Base-by-base conservation (phyloP, 1,284 basidiomycete genomes). In the Trametes sp. region DNA sequence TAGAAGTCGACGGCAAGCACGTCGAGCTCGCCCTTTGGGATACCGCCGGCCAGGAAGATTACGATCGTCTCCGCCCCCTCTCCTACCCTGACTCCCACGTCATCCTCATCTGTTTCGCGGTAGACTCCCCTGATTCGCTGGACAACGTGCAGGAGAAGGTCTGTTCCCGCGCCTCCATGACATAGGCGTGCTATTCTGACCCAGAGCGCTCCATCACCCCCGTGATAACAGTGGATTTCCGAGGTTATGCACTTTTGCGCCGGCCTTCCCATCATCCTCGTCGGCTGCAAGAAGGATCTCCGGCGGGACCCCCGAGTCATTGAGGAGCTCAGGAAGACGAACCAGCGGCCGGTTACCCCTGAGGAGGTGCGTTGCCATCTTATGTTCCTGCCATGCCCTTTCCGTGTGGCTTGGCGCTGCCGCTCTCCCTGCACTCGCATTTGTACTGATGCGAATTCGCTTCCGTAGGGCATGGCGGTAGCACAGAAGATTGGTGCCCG, bases 61-160 rank as follows among this genome's bases (percentile, higher is more conserved):
- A 85, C 75, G 89, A 90, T 74, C 87, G 90, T 69, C 84, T 93
- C 68, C 83, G 90, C 69, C 90, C 90, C 57, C 81, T 92, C 65
- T 87, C 84, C 48, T 92, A 91, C 80, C 89, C 88, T 62, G 88
- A 92, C 80, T 88, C 88, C 57, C 86, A 92, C 77, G 89, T 92
- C 74, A 88, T 92, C 76, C 83, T 93, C 63, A 90, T 92, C 75
- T 92, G 89, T 75, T 93, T 90, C 75, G 88, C 89, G 59, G 83
- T 92, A 71, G 89, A 92, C 79, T 89, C 86, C 59, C 89, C 89
- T 64, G 88, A 90, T 73, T 90, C 88, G 60, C 81, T 92, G 59
- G 89, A 91, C 77, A 92, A 92, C 80, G 89, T 93, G 26, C 88
- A 91, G 79, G 90, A 92, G 80, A 92, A 92, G 86, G 88, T 86